Base-by-base conservation (phyloP, 1,284 basidiomycete genomes). In the Spongispora temasekensis region DNA sequence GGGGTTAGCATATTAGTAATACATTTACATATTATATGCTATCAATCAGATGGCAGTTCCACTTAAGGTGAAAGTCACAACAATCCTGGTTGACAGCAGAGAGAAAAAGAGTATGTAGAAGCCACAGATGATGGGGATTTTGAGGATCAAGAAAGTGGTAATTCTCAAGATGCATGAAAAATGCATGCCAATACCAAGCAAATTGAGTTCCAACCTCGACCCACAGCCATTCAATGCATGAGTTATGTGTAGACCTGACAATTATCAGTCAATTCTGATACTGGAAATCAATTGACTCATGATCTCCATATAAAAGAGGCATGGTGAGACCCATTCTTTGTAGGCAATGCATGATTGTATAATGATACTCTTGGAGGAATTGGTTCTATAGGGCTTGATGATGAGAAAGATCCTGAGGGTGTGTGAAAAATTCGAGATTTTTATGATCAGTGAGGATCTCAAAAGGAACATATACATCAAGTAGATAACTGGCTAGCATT, bases 171-270 rank as follows among this genome's bases (percentile, higher is more conserved):
- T 57, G 48, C 0, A 58, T 61, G 27, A 77, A 77, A 42, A 77
- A 74, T 2, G 65, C 64, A 5, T 60, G 50, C 76, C 76, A 77
- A 27, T 58, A 56, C 1, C 44, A 9, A 2, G 55, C 69, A 57
- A 68, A 68, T 1, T 65, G 66, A 0, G 32, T 40, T 0, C 73
- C 75, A 5, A 77, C 62, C 30, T 78, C 75, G 1, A 72, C 70
- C 78, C 78, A 83, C 0, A 83, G 62, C 0, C 71, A 58, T 57
- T 83, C 79, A 59, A 81, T 80, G 2, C 23, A 17, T 5, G 60
- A n/a, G 25, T 65, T 65, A 5, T 48, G 28, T 1, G 57, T 55
- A 1, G 63, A 65, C 13, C 57, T 17, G 28, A 50, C 28, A 19
- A 6, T 25, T 15, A 28, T 8, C 25, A 23, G 13, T 48, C 8